Conservation (phyloP, 2,329 filamentous ascomycete genomes). For the Aspergillus neotritici region DNA sequence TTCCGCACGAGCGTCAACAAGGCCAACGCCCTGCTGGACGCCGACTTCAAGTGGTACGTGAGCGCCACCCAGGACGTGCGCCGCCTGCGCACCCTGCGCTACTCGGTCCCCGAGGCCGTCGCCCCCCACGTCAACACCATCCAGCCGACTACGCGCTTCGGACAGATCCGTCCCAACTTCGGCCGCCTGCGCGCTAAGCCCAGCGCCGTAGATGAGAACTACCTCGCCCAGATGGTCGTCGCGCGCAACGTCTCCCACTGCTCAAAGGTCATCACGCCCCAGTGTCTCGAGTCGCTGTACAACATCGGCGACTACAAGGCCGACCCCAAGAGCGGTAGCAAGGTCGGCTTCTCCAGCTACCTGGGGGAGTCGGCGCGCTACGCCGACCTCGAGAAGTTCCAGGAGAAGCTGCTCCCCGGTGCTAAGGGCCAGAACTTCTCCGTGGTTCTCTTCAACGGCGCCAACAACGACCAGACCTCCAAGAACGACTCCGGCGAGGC, state of each 20-base stretch:
- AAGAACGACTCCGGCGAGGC: conserved; percentile 42
- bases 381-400: conserved; percentile 41
- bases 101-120: conserved; percentile 35
- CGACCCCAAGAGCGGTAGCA: conserved; percentile 31
- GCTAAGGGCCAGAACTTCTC: conserved; percentile 42
- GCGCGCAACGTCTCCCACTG: conserved; percentile 32
- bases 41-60: conserved; percentile 37
- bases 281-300: conserved; percentile 46
- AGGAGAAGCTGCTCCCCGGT: conserved; percentile 33
- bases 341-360: conserved; percentile 44
- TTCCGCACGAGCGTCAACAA: conserved; percentile 31
- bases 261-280: conserved; percentile 41
- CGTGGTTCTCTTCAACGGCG: conserved; percentile 40
- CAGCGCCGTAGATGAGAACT: conserved; percentile 12
- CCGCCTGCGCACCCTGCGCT: conserved; percentile 36
- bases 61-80: conserved; percentile 22
- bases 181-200: conserved; percentile 21
- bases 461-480: conserved; percentile 33
- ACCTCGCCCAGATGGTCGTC: conserved; percentile 14
- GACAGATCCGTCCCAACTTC: conserved; percentile 28
- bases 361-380: conserved; percentile 47
- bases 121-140: conserved; percentile 36
- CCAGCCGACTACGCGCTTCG: conserved; percentile 40
- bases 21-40: conserved; percentile 35
- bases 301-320: conserved; percentile 39